Percentiles rank a stretch among this genome's conserved stretches.
Conservation (phyloP, 805 yeast species). For the Saturnispora diversa region DNA sequence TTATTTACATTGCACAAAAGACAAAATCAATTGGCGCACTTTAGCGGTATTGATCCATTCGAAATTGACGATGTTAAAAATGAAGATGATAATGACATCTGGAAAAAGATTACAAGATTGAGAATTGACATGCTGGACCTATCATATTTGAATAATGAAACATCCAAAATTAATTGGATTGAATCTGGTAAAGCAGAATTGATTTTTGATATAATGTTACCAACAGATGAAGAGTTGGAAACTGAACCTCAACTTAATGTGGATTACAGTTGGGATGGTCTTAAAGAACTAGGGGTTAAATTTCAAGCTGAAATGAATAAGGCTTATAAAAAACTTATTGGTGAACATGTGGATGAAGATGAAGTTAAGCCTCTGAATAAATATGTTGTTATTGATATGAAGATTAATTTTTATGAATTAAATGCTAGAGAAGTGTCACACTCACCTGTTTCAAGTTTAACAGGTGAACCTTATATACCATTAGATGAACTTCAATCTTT, state of each 20-base stretch:
- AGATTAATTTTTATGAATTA: slow-evolving; percentile 54
- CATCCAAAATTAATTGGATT: slow-evolving; percentile 60
- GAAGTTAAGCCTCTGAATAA: slow-evolving; percentile 26
- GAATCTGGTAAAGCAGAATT: slow-evolving; percentile 63
- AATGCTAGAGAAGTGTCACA: slow-evolving; percentile 46
- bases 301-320: slow-evolving; percentile 9
- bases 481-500: slow-evolving; percentile 54
- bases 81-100: slow-evolving; percentile 26
- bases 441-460: slow-evolving; percentile 43
- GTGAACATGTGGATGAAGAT: neutral
- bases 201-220: slow-evolving; percentile 65
- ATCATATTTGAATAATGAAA: slow-evolving; percentile 21
- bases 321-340: slow-evolving; percentile 9
- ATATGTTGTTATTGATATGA: slow-evolving; percentile 62
- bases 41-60: slow-evolving; percentile 28
- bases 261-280: slow-evolving; percentile 17
- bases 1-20: slow-evolving; percentile 71
- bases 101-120: slow-evolving; percentile 45
- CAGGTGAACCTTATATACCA: slow-evolving; percentile 48
- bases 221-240: slow-evolving; percentile 35
- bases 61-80: slow-evolving; percentile 8
- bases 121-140: slow-evolving; percentile 33
- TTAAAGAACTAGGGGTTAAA: slow-evolving; percentile 11
- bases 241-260: slow-evolving; percentile 12
- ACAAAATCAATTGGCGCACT: slow-evolving; percentile 48